A percentile compares a stretch with the other conserved stretches of the same genome.
Conservation (phyloP, 345 rosid species). For the Angophora floribunda region DNA sequence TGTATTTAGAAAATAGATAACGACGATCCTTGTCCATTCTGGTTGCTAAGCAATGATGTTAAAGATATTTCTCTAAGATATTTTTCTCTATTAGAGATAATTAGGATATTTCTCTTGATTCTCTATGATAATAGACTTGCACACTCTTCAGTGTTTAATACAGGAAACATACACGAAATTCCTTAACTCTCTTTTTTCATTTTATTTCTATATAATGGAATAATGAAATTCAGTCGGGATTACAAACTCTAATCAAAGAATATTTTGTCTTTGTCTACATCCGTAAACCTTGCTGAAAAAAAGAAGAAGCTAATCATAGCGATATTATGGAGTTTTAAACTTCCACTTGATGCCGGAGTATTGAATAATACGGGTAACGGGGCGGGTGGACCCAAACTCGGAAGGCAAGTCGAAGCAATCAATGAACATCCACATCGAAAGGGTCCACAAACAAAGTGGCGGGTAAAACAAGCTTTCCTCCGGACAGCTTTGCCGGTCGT, state of each 20-base stretch:
- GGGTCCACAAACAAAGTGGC: background rate
- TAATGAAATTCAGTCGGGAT: background rate
- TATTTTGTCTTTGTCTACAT: background rate
- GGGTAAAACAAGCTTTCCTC: background rate
- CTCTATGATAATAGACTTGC: background rate
- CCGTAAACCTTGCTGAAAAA: background rate
- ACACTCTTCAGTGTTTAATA: background rate
- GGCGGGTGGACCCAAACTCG: background rate
- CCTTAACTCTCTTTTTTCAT: background rate
- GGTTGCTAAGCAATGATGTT: background rate
- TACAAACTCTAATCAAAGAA: background rate
- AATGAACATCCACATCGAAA: background rate
- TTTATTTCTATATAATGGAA: background rate
- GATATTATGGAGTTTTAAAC: background rate
- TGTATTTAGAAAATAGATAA: background rate
- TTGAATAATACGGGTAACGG: background rate
- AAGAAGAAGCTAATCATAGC: background rate
- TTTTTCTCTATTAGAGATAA: background rate
- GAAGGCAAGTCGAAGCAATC: background rate
- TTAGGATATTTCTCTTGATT: background rate
- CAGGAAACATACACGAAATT: no score
- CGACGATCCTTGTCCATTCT: background rate
- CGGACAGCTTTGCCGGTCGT: background rate
- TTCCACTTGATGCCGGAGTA: background rate
- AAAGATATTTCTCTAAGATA: background rate